Conservation (phyloP, 306 rosid species). For the Quercus berberidifolia region DNA sequence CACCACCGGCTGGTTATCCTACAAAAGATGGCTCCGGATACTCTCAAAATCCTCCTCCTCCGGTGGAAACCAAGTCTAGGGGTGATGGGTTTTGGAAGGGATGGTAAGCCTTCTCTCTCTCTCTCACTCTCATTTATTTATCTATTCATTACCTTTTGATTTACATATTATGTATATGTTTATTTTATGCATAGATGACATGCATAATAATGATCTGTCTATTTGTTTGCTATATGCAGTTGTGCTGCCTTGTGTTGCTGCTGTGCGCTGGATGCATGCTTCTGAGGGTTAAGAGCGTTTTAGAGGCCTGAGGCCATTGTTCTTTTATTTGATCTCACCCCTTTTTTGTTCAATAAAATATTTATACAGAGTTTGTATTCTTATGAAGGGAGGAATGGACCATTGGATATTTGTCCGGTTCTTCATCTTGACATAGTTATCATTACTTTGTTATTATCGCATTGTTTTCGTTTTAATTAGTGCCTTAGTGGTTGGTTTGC, state of each 20-base stretch:
- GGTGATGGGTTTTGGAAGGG: slow-evolving; percentile 94
- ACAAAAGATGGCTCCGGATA: slow-evolving; percentile 34
- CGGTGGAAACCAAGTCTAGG: slow-evolving; percentile 49
- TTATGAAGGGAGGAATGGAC: neutral
- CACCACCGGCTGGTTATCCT: slow-evolving; percentile 76
- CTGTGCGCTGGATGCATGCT: slow-evolving; percentile 61
- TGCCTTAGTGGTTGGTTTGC: too few species aligned
- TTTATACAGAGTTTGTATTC: neutral
- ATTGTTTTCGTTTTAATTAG: neutral
- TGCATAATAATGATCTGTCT: neutral
- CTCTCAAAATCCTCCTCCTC: slow-evolving; percentile 23
- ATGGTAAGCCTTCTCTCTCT: slow-evolving; percentile 39
- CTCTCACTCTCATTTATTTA: neutral
- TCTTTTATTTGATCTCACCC: neutral
- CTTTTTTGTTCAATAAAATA: too few species aligned
- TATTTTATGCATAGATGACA: neutral
- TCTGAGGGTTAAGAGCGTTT: slow-evolving; percentile 19
- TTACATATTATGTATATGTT: neutral
- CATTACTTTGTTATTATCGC: neutral
- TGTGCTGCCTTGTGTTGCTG: slow-evolving; percentile 36
- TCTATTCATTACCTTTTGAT: neutral
- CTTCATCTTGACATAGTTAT: neutral
- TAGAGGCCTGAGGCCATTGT: neutral
- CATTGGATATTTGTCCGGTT: neutral
- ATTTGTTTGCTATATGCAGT: slow-evolving; percentile 26